phyloP scores from a whole-genome alignment of 257 asterid species.

The Solanum appendiculatum region DNA sequence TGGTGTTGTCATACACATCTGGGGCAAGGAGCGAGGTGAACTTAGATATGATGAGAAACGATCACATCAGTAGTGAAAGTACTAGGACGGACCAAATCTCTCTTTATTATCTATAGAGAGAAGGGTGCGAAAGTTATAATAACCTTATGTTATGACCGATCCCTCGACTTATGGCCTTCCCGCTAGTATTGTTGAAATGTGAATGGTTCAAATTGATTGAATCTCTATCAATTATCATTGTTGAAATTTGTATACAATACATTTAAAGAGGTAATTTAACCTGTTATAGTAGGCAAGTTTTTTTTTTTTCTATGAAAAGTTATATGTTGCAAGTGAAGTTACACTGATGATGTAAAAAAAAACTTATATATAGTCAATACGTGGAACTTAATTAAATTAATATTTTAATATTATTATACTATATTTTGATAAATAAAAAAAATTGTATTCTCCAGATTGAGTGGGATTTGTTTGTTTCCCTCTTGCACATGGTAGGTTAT shows the following conservation, averaged over 20 bases:
- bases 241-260: background rate
- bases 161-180: background rate
- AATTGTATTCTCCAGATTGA: background rate
- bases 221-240: background rate
- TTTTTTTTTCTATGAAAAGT: background rate
- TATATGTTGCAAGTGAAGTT: background rate
- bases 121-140: background rate
- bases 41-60: background rate
- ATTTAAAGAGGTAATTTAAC: background rate
- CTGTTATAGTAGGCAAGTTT: background rate
- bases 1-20: background rate
- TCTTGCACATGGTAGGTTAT: background rate
- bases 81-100: background rate
- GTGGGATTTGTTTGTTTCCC: conserved; percentile 14
- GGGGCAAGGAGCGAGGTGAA: background rate
- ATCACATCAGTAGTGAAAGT: no score
- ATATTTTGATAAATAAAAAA: background rate
- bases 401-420: background rate
- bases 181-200: background rate
- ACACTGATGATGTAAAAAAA: background rate
- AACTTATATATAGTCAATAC: background rate
- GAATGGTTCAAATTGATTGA: background rate
- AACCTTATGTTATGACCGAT: background rate
- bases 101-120: background rate
- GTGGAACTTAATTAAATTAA: background rate